Conservation (phyloP, 2,329 filamentous ascomycete genomes). For the Fusarium floridanum region DNA sequence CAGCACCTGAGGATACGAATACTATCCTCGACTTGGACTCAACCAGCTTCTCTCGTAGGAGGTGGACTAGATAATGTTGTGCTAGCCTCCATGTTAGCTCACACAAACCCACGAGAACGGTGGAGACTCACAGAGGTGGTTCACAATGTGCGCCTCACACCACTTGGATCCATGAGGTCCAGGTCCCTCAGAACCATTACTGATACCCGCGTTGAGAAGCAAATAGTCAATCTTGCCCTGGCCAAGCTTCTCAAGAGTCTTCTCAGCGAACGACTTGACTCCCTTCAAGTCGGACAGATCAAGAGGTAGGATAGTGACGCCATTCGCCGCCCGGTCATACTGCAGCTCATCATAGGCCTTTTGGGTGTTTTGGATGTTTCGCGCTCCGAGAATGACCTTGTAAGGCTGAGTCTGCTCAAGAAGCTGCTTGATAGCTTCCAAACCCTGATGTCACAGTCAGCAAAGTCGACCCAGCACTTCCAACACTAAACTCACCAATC, state of each 20-base stretch:
- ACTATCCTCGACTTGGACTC: slow-evolving; percentile 62
- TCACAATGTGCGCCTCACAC: slow-evolving; percentile 65
- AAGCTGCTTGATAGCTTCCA: slow-evolving; percentile 66
- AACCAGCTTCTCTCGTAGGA: slow-evolving; percentile 62
- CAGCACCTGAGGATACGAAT: slow-evolving; percentile 64
- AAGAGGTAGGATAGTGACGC: slow-evolving; percentile 60
- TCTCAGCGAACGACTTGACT: slow-evolving; percentile 61
- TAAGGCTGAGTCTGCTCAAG: slow-evolving; percentile 60
- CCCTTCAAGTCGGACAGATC: slow-evolving; percentile 60
- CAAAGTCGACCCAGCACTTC: not conserved
- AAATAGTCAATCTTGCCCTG: slow-evolving; percentile 60
- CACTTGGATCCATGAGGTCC: slow-evolving; percentile 60
- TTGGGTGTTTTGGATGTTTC: slow-evolving; percentile 57
- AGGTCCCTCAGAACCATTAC: slow-evolving; percentile 51
- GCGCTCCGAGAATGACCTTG: slow-evolving; percentile 62
- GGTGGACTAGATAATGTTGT: slow-evolving; percentile 66
- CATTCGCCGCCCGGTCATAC: slow-evolving; percentile 56
- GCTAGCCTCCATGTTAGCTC: slow-evolving; percentile 51
- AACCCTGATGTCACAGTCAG: slow-evolving; percentile 54
- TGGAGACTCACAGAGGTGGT: slow-evolving; percentile 61
- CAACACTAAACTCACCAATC: slow-evolving; percentile 56
- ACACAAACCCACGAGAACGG: not conserved
- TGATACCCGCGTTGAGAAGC: slow-evolving; percentile 63
- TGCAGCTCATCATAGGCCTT: slow-evolving; percentile 58
- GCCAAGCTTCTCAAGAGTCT: slow-evolving; percentile 58